phyloP scores from a whole-genome alignment of 305 asterid genomes.

The Solanum hybrid region DNA sequence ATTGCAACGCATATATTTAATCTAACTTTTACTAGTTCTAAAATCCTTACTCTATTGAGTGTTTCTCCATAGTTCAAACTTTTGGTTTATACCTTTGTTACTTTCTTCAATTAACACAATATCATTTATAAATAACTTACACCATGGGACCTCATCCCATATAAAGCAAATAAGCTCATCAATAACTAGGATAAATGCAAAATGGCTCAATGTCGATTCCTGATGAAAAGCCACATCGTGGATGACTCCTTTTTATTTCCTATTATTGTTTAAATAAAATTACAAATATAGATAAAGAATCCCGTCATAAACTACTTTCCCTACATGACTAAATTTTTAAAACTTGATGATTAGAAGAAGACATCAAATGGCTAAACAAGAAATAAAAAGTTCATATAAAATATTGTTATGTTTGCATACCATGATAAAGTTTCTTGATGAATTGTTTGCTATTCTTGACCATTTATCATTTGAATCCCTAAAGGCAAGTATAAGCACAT shows the following conservation, averaged over 20 bases:
- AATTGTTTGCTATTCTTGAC: constrained; percentile 18
- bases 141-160: background rate
- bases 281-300: background rate
- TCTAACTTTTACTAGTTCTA: background rate
- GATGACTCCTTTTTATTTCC: background rate
- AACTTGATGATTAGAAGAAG: background rate
- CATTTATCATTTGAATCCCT: constrained; percentile 35
- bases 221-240: background rate
- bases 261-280: background rate
- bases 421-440: constrained; percentile 30
- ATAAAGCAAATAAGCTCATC: background rate
- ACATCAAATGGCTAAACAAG: background rate
- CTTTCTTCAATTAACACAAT: background rate
- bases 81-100: background rate
- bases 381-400: background rate
- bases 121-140: background rate
- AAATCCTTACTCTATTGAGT: background rate
- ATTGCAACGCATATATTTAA: background rate
- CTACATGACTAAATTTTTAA: background rate
- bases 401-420: constrained; percentile 23
- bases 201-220: background rate
- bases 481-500: background rate
- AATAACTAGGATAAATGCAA: background rate
- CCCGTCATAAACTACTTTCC: background rate
- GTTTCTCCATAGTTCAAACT: background rate